Evolutionary conservation across 202 grass and related monocot genomes (phyloP).

Genomic region (Hordeum pubiflorum): DNA sequence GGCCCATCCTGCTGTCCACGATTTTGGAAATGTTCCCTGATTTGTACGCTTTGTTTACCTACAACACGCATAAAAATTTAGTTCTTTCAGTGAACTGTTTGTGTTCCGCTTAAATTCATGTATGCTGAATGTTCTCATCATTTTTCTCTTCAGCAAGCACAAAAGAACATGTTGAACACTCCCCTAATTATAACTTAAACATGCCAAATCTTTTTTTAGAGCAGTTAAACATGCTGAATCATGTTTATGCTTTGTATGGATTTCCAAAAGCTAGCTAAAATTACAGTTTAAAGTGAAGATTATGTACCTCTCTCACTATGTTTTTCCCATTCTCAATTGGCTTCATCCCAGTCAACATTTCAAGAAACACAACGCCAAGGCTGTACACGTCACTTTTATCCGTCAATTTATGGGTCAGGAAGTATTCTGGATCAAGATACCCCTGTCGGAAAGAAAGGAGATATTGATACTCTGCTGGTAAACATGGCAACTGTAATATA

Average conservation of each 20-base stretch:
- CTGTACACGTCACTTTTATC: constrained; percentile 98
- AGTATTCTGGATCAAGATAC: constrained; percentile 97
- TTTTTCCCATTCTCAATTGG: constrained; percentile 95
- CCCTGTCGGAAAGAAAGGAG: constrained; percentile 49
- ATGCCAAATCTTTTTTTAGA: not conserved
- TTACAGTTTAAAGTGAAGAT: not conserved
- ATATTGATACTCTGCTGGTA: not conserved
- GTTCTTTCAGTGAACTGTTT: not conserved
- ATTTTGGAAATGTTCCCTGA: constrained; percentile 46
- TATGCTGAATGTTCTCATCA: not conserved
- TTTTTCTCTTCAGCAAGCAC: constrained; percentile 5
- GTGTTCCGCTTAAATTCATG: not conserved
- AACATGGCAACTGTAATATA: not conserved
- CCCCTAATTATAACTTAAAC: not conserved
- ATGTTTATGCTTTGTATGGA: not conserved
- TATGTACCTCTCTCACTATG: constrained; percentile 83
- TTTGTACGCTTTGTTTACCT: constrained; percentile 64
- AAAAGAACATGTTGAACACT: not conserved
- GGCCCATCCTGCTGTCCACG: constrained; percentile 58
- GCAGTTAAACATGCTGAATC: not conserved
- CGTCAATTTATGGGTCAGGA: constrained; percentile 90
- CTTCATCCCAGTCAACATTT: constrained; percentile 82
- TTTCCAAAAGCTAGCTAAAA: not conserved
- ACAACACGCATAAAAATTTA: not conserved
- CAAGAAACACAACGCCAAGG: constrained; percentile 81